A percentile compares a stretch with the other conserved stretches of the same genome.
These are phyloP conservation scores for Colletotrichum lindemuthianum DNA, from an alignment of 2,329 filamentous ascomycete genomes.

Conservation along the genomic window DNA sequence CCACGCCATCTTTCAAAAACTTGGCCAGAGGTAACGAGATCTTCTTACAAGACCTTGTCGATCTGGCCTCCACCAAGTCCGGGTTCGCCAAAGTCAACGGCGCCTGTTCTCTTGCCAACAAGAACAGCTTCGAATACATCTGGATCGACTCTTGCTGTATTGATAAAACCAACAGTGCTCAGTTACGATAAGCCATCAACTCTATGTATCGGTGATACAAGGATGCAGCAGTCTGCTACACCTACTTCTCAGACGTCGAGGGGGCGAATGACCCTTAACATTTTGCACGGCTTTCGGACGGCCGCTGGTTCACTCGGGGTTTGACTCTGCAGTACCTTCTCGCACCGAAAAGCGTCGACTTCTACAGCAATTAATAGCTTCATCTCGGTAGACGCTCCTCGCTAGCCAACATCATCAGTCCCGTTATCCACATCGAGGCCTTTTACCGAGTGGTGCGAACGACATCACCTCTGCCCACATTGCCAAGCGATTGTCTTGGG, in stretches of 20 bases:
- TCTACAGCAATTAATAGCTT: slow-evolving; percentile 37
- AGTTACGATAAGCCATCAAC: slow-evolving; percentile 34
- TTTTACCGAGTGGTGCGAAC: neutral
- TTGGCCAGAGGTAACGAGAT: slow-evolving; percentile 47
- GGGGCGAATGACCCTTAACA: neutral
- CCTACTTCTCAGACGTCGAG: slow-evolving; percentile 30
- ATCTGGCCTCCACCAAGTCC: neutral
- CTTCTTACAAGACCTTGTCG: slow-evolving; percentile 40
- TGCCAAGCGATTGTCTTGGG: slow-evolving; percentile 43
- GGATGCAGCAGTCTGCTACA: slow-evolving; percentile 27
- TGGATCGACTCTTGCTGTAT: slow-evolving; percentile 38
- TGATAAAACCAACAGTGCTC: slow-evolving; percentile 31
- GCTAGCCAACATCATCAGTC: slow-evolving; percentile 42
- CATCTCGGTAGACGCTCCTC: slow-evolving; percentile 27
- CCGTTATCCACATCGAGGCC: slow-evolving; percentile 35
- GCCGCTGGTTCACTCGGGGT: slow-evolving; percentile 39
- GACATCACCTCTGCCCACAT: slow-evolving; percentile 20
- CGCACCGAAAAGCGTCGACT: slow-evolving; percentile 37
- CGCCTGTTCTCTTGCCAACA: slow-evolving; percentile 35
- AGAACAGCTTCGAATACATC: slow-evolving; percentile 12
- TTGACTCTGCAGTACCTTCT: slow-evolving; percentile 43
- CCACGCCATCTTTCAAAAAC: slow-evolving; percentile 49
- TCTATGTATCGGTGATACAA: slow-evolving; percentile 36
- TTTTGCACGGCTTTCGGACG: slow-evolving; percentile 14
- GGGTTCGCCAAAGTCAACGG: slow-evolving; percentile 41